Conservation (phyloP, 305 asterid species). For the Nicotiana rustica region DNA sequence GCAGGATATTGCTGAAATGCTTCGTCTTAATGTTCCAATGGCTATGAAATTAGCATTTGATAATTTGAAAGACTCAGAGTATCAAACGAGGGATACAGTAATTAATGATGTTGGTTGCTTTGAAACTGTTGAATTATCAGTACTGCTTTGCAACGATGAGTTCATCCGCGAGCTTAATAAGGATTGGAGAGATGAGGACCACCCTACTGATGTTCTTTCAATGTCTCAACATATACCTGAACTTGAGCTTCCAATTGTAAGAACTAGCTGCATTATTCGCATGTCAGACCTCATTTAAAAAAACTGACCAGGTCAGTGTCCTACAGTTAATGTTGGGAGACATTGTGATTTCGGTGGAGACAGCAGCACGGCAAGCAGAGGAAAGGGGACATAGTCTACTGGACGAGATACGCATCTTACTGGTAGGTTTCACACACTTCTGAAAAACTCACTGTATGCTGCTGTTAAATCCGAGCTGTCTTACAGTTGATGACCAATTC, state of each 20-base stretch:
- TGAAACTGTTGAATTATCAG: conserved; percentile 85
- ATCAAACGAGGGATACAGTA: conserved; percentile 71
- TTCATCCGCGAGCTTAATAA: conserved; percentile 85
- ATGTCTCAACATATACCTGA: conserved; percentile 97
- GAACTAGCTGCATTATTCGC: conserved; percentile 41
- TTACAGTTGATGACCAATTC: background rate
- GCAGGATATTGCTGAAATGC: conserved; percentile 84
- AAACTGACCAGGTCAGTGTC: conserved; percentile 36
- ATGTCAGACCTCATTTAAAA: conserved; percentile 23
- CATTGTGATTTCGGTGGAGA: conserved; percentile 92
- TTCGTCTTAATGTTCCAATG: conserved; percentile 92
- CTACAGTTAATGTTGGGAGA: conserved; percentile 97
- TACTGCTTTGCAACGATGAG: conserved; percentile 89
- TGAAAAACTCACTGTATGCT: conserved; percentile 15
- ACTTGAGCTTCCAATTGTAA: conserved; percentile 86
- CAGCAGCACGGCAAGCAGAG: conserved; percentile 97
- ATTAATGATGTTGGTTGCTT: conserved; percentile 74
- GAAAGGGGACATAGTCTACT: conserved; percentile 93
- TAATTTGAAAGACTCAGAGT: conserved; percentile 59
- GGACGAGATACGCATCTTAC: conserved; percentile 93
- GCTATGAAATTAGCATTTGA: conserved; percentile 90
- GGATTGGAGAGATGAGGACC: conserved; percentile 97
- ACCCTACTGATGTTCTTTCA: conserved; percentile 95
- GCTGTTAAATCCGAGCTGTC: conserved; percentile 13
- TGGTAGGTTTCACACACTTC: conserved; percentile 62